phyloP scores from a whole-genome alignment of 805 yeast genomes.

The Metschnikowia henanensis region DNA sequence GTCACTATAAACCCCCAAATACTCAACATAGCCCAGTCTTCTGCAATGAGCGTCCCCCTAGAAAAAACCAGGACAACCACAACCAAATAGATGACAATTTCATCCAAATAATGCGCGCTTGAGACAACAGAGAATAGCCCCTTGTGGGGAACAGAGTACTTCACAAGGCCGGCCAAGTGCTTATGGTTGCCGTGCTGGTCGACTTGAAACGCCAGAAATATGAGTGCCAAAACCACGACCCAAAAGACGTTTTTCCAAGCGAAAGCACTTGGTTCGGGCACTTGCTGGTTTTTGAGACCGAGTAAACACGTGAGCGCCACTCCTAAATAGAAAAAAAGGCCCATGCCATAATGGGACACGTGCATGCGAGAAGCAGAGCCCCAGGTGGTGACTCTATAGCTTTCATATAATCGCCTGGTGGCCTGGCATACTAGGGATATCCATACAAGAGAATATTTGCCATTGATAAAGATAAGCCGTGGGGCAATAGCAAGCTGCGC shows the following conservation, averaged over 20 bases:
- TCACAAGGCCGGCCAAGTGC: slow-evolving; percentile 47
- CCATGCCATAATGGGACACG: slow-evolving; percentile 64
- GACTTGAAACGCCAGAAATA: slow-evolving; percentile 41
- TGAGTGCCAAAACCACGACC: not conserved
- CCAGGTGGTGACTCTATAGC: slow-evolving; percentile 48
- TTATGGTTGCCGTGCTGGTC: slow-evolving; percentile 55
- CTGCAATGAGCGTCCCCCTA: slow-evolving; percentile 12
- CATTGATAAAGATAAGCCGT: slow-evolving; percentile 7
- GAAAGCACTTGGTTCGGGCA: not conserved
- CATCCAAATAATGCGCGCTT: slow-evolving; percentile 74
- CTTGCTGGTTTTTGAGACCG: slow-evolving; percentile 6
- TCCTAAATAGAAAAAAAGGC: slow-evolving; percentile 56
- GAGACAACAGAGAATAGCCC: slow-evolving; percentile 51
- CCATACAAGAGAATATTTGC: slow-evolving; percentile 23
- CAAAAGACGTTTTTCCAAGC: no score
- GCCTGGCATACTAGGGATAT: slow-evolving; percentile 46
- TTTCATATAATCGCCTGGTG: slow-evolving; percentile 54
- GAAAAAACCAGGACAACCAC: slow-evolving; percentile 22
- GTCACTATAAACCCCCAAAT: slow-evolving; percentile 36
- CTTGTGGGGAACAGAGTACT: slow-evolving; percentile 55
- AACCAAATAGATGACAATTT: slow-evolving; percentile 52
- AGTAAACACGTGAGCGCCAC: slow-evolving; percentile 38
- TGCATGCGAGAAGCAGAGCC: slow-evolving; percentile 54
- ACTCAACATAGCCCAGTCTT: slow-evolving; percentile 22
- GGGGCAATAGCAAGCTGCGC: slow-evolving; percentile 15